Evolutionary conservation across 139 green algal genomes (phyloP).

Genomic region (Chlorella sp.): DNA sequence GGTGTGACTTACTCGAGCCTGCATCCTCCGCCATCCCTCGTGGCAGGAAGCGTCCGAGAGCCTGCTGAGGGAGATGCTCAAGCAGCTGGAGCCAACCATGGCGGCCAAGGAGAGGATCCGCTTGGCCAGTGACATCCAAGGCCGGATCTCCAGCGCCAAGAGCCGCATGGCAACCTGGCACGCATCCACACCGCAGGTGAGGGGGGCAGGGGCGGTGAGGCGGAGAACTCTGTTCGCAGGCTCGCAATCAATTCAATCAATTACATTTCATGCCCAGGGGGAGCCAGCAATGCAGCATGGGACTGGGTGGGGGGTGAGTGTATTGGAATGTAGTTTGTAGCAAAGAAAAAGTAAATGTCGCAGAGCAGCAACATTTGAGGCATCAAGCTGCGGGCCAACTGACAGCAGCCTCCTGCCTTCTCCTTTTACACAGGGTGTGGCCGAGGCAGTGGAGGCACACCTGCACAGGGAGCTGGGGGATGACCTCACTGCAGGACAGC

Average conservation of each 20-base stretch:
- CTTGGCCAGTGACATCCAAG: background rate
- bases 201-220: background rate
- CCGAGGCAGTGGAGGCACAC: background rate
- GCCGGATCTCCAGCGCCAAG: slow-evolving; percentile 35
- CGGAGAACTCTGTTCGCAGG: background rate
- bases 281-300: too few species aligned
- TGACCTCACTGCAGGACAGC: background rate
- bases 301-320: too few species aligned
- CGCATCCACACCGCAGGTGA: background rate
- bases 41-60: too few species aligned
- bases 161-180: slow-evolving; percentile 37
- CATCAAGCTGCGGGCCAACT: background rate
- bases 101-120: background rate
- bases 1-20: too few species aligned
- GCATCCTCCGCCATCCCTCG: too few species aligned
- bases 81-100: background rate
- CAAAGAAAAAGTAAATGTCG: too few species aligned
- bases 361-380: background rate
- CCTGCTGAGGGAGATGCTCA: slow-evolving; percentile 3
- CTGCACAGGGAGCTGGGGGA: background rate
- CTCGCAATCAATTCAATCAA: background rate
- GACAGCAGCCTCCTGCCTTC: background rate
- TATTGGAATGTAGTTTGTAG: too few species aligned
- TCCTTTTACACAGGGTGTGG: background rate
- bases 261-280: too few species aligned